Base-by-base conservation (phyloP, 2,329 filamentous ascomycete genomes). In the Pestalotiopsis sp. region DNA sequence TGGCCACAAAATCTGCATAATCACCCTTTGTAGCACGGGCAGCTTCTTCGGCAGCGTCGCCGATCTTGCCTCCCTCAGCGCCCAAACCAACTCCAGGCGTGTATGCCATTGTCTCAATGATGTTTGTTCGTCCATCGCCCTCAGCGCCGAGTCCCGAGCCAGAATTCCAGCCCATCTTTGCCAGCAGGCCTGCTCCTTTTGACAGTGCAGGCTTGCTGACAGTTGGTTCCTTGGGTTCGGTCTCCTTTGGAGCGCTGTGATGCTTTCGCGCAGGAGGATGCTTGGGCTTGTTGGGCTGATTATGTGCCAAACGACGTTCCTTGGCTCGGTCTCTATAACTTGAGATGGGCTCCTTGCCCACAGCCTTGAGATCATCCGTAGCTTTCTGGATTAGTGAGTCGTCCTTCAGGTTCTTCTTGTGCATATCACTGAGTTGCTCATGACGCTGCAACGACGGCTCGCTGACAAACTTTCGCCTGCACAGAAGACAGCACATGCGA, bases 161-260 rank as follows among this genome's bases (percentile, higher is more conserved):
- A 1, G 84, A 82, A 24, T 81, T 88, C 90, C 90, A 93, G 30
- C 91, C 91, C 88, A 92, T 91, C 81, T 92, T 93, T 52, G 89
- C 88, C 52, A 93, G 81, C 74, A 93, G 83, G 3, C 88, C 87
- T 0, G 89, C 89, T 13, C 90, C 90, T 77, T 91, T 92, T 44
- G 88, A 89, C 68, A 82, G 79, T 63, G 76, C 75, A 6, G 83
- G 78, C 39, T 80, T 77, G 7, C 76, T 68, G 1, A 74, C 68
- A 4, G 71, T 56, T 20, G 77, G 70, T 57, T 83, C 82, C 22
- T 79, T 73, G 66, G 83, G n/a, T 7, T 78, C 76, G 6, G 77
- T 75, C 17, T 80, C 80, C 60, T 81, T 79, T 55, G 75, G 72
- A 57, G 74, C 70, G 65, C 69, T 68, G 56, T 70, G 70, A 6